These are phyloP conservation scores for Phoenix dactylifera DNA, from an alignment of 176 grass and related monocot species.

Conservation along the genomic window DNA sequence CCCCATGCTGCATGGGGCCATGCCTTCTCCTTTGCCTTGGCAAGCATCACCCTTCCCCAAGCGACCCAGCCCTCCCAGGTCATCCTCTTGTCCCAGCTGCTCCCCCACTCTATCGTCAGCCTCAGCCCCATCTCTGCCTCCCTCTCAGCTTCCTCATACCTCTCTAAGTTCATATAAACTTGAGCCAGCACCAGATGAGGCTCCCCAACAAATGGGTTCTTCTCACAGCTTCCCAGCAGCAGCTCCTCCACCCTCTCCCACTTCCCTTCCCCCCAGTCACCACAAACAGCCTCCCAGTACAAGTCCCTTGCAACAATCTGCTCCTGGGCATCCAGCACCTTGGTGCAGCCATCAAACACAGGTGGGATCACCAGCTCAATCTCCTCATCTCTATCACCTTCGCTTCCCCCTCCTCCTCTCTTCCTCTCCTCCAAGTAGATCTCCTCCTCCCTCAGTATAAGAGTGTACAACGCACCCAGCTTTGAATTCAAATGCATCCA, in stretches of 20 bases:
- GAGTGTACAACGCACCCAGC: constrained; percentile 37
- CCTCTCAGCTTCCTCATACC: constrained; percentile 33
- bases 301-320: constrained; percentile 48
- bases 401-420: background rate
- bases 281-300: constrained; percentile 59
- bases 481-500: constrained; percentile 63
- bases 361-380: constrained; percentile 44
- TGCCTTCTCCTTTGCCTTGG: constrained; percentile 23
- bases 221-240: constrained; percentile 33
- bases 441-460: constrained; percentile 45
- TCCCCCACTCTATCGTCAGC: constrained; percentile 69
- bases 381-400: constrained; percentile 16
- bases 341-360: constrained; percentile 54
- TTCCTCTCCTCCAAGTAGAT: constrained; percentile 19
- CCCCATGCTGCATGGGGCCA: constrained; percentile 53
- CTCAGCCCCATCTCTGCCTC: constrained; percentile 35
- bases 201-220: constrained; percentile 73
- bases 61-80: constrained; percentile 75
- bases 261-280: background rate
- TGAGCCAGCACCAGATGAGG: constrained; percentile 58
- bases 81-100: constrained; percentile 90
- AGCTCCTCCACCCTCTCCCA: constrained; percentile 22
- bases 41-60: constrained; percentile 49
- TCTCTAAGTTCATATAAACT: constrained; percentile 39
- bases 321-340: constrained; percentile 36